phyloP scores from a whole-genome alignment of 2,329 filamentous ascomycete species.

The Fusarium sublunatum region DNA sequence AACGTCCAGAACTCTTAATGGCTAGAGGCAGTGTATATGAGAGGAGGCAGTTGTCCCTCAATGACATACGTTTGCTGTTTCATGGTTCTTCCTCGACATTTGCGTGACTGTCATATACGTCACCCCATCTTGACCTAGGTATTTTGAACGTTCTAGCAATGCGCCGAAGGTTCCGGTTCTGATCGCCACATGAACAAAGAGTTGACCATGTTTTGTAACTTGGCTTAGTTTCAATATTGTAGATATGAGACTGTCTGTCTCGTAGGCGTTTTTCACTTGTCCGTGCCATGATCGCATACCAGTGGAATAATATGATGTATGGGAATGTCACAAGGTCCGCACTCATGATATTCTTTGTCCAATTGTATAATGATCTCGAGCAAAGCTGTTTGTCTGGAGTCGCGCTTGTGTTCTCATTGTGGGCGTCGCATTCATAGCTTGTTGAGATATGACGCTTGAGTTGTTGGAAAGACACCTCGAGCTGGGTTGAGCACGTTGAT shows the following conservation, averaged over 20 bases:
- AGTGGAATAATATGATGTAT: constrained; percentile 10
- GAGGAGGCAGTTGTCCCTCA: background rate
- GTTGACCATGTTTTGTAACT: too few relatives aligned
- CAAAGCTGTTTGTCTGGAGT: background rate
- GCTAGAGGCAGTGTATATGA: background rate
- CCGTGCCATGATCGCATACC: background rate
- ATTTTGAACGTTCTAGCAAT: background rate
- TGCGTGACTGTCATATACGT: too few relatives aligned
- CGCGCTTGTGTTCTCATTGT: background rate
- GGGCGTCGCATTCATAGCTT: background rate
- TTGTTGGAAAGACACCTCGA: too few relatives aligned
- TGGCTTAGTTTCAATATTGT: too few relatives aligned
- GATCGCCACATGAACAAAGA: background rate
- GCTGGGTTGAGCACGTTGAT: too few relatives aligned
- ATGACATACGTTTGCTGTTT: background rate
- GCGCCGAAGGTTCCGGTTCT: background rate
- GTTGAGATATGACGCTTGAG: too few relatives aligned
- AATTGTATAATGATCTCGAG: background rate
- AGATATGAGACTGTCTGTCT: background rate
- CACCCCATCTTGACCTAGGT: too few relatives aligned
- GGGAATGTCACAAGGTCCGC: constrained; percentile 1
- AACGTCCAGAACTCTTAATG: background rate
- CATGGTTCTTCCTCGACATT: background rate
- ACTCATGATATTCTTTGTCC: background rate
- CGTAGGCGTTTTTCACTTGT: background rate